These are phyloP conservation scores for Wickerhamomyces bovis DNA, from an alignment of 805 yeast species.

Conservation along the genomic window DNA sequence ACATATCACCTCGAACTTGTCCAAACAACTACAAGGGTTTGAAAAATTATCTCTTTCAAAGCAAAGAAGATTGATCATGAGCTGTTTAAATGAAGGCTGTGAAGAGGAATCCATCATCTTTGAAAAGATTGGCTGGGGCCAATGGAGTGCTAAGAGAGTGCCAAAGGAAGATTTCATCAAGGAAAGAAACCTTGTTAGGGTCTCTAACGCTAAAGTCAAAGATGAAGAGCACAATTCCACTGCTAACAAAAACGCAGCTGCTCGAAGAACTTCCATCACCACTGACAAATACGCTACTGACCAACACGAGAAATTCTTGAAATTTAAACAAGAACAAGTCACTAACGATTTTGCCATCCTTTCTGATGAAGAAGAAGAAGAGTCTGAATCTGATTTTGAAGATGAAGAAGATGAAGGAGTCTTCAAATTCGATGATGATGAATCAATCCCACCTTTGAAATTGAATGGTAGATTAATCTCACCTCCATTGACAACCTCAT, in stretches of 20 bases:
- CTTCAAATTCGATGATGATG: constrained; percentile 34
- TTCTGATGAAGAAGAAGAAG: constrained; percentile 28
- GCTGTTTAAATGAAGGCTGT: constrained; percentile 74
- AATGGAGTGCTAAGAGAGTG: constrained; percentile 76
- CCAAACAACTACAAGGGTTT: constrained; percentile 71
- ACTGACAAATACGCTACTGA: constrained; percentile 23
- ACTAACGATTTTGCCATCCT: constrained; percentile 25
- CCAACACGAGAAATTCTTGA: constrained; percentile 20
- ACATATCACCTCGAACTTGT: constrained; percentile 75
- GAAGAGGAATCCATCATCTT: constrained; percentile 52
- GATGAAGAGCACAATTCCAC: constrained; percentile 25
- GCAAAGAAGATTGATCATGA: constrained; percentile 85
- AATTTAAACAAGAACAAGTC: constrained; percentile 11
- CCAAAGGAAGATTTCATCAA: constrained; percentile 28
- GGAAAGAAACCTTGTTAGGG: constrained; percentile 37
- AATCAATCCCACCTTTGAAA: constrained; percentile 22
- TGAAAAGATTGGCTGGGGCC: constrained; percentile 97
- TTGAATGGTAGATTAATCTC: constrained; percentile 20
- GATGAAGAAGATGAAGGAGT: constrained; percentile 28
- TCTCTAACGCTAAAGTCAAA: constrained; percentile 37
- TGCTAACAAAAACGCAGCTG: constrained; percentile 1
- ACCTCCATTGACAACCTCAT: constrained; percentile 12
- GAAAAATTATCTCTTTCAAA: constrained; percentile 77
- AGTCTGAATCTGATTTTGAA: constrained; percentile 26
- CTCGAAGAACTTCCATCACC: constrained; percentile 28